These are phyloP conservation scores for Macroventuria anomochaeta DNA, from an alignment of 2,329 filamentous ascomycete species.

Conservation along the genomic window DNA sequence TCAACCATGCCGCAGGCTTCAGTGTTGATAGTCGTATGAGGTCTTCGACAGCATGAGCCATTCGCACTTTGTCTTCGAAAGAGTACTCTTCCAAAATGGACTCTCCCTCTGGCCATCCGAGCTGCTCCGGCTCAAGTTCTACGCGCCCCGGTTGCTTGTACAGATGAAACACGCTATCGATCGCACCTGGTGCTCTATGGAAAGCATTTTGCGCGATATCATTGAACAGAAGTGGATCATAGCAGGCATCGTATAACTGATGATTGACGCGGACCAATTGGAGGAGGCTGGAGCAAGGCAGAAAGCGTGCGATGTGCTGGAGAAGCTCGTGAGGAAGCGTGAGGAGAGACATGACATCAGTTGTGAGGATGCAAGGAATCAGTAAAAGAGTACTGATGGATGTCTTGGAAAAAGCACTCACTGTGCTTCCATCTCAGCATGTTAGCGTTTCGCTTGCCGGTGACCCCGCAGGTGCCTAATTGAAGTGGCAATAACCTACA, in stretches of 20 bases:
- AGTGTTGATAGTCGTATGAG: slow-evolving; percentile 7
- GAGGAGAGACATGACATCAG: slow-evolving; percentile 8
- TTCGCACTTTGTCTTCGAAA: slow-evolving; percentile 19
- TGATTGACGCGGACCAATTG: slow-evolving; percentile 20
- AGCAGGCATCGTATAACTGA: slow-evolving; percentile 22
- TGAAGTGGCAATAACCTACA: background rate
- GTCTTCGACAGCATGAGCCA: slow-evolving; percentile 27
- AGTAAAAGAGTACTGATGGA: background rate
- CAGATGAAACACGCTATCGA: background rate
- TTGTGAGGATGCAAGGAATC: background rate
- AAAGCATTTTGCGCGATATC: slow-evolving; percentile 19
- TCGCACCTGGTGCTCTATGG: background rate
- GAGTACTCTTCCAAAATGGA: slow-evolving; percentile 6
- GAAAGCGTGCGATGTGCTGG: slow-evolving; percentile 26
- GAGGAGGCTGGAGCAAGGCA: slow-evolving; percentile 27
- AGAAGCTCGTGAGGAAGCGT: slow-evolving; percentile 30
- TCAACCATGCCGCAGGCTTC: slow-evolving; percentile 5
- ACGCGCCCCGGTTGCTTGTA: slow-evolving; percentile 4
- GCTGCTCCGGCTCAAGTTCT: background rate
- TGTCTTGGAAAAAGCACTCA: too few species aligned
- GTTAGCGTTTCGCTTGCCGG: slow-evolving; percentile 7
- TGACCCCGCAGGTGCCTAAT: slow-evolving; percentile 7
- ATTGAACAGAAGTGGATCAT: slow-evolving; percentile 27
- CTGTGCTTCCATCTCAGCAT: background rate
- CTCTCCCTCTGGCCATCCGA: slow-evolving; percentile 19